Evolutionary conservation across 257 asterid genomes (phyloP), one percentile per base, ranked within the genome.

Genomic region (Plectranthus barbatus): DNA sequence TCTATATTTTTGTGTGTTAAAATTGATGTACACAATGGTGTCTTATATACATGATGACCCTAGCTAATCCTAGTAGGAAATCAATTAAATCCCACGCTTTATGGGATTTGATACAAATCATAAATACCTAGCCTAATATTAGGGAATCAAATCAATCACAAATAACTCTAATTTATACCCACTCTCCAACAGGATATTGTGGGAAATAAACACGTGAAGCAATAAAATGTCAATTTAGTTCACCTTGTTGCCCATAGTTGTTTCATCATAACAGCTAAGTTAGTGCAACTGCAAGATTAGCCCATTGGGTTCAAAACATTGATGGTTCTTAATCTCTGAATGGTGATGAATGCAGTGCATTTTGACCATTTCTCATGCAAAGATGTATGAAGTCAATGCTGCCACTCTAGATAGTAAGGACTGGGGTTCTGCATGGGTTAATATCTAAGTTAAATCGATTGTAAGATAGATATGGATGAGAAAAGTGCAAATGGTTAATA

Each of bases 251-350:
- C n/a, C n/a, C n/a, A n/a, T n/a, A 19, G 56, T 39, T 39, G 51
- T 8, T 34, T 63, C 49, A 14, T 20, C 53, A 60, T 48, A 24
- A 42, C 13, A 14, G 49, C 50, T 17, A 12, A 11, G 50, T 37
- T 56, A 61, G 72, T 62, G 56, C 58, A 73, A 52, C 60, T 49
- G 37, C 52, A 66, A 57, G 56, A 10, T 66, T 26, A 34, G 33
- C 47, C 49, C 51, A 18, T 17, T 39, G 37, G 29, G 21, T 55
- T 24, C 44, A 66, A 56, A 52, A 60, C 9, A 15, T 11, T 36
- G 64, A 69, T 51, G 44, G 36, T 46, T 61, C 34, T 57, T 26
- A 29, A 61, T 52, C 31, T 55, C 53, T 31, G 49, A n/a, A n/a
- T n/a, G 24, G 7, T 26, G 60, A 58, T 64, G 41, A 56, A 61